A percentile compares a stretch with the other conserved stretches of the same genome.
phyloP scores from a whole-genome alignment of 176 grass and related monocot genomes.

The Urochloa ruziziensis region DNA sequence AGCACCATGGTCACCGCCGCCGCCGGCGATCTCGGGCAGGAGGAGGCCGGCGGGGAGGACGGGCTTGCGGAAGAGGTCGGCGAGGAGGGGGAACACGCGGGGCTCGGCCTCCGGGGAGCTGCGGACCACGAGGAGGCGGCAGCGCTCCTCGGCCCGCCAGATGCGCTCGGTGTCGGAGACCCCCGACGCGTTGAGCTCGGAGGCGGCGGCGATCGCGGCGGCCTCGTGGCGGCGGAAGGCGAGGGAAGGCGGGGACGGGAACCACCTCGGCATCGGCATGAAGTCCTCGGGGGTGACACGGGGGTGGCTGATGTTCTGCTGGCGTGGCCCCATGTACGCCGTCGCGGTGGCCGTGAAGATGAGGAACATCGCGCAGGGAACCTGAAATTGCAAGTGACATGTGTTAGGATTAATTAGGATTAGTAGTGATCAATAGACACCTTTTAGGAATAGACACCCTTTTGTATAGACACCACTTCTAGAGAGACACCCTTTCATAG shows the following conservation, averaged over 20 bases:
- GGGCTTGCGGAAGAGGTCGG: constrained; percentile 1
- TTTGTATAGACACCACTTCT: too few species aligned
- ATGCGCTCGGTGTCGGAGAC: background rate
- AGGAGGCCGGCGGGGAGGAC: constrained; percentile 31
- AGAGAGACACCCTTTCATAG: too few species aligned
- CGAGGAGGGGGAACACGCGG: background rate
- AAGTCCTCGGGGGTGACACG: background rate
- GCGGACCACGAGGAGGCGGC: background rate
- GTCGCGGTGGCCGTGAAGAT: background rate
- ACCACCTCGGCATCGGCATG: constrained; percentile 24
- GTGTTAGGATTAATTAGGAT: too few species aligned
- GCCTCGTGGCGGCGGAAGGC: constrained; percentile 29
- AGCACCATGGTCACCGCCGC: background rate
- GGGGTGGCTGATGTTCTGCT: background rate
- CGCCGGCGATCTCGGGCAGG: background rate
- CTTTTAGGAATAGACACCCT: too few species aligned
- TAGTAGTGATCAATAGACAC: too few species aligned
- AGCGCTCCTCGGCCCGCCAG: background rate
- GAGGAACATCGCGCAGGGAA: background rate
- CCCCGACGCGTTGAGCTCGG: background rate
- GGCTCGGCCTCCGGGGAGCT: constrained; percentile 31
- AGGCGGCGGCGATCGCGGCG: background rate
- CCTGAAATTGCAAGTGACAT: background rate
- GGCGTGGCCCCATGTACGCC: background rate
- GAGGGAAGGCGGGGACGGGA: background rate